Conservation (phyloP, 331 rosid species). For the Arachis monticola region DNA sequence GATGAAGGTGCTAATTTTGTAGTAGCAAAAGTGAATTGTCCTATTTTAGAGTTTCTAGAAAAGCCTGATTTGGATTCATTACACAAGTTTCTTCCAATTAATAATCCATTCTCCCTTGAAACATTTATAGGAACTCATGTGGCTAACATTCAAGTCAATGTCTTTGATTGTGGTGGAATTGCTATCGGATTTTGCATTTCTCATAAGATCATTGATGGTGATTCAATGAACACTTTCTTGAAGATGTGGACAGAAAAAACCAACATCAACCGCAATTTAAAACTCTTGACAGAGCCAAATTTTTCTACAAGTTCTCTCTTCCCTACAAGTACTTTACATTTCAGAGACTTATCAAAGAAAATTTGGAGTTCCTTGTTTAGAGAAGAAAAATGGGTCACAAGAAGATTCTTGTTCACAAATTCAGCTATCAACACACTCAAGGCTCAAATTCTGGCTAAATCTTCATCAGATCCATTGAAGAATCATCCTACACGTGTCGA, state of each 20-base stretch:
- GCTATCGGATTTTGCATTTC: constrained; percentile 29
- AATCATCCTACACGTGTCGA: constrained; percentile 38
- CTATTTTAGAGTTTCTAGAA: constrained; percentile 41
- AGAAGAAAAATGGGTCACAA: constrained; percentile 51
- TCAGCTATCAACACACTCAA: constrained; percentile 45
- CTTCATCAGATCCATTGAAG: neutral
- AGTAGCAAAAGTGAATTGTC: constrained; percentile 45
- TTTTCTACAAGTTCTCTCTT: constrained; percentile 43
- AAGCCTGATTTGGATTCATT: neutral
- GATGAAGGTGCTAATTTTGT: constrained; percentile 52
- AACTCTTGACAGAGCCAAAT: constrained; percentile 4
- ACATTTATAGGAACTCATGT: constrained; percentile 31
- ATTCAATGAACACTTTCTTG: constrained; percentile 51
- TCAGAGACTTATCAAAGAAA: constrained; percentile 35
- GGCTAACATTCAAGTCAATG: constrained; percentile 33
- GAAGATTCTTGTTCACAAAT: constrained; percentile 54
- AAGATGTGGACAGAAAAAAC: constrained; percentile 50
- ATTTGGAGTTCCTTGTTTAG: constrained; percentile 46
- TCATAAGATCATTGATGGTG: constrained; percentile 63
- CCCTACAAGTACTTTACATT: constrained; percentile 43
- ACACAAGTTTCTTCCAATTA: too few relatives aligned
- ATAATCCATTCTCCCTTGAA: too few relatives aligned
- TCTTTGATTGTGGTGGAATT: too few relatives aligned
- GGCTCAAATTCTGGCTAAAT: constrained; percentile 11
- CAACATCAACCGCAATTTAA: neutral